phyloP scores from a whole-genome alignment of 768 basidiomycete genomes.

The Psilocybe subaeruginosa region DNA sequence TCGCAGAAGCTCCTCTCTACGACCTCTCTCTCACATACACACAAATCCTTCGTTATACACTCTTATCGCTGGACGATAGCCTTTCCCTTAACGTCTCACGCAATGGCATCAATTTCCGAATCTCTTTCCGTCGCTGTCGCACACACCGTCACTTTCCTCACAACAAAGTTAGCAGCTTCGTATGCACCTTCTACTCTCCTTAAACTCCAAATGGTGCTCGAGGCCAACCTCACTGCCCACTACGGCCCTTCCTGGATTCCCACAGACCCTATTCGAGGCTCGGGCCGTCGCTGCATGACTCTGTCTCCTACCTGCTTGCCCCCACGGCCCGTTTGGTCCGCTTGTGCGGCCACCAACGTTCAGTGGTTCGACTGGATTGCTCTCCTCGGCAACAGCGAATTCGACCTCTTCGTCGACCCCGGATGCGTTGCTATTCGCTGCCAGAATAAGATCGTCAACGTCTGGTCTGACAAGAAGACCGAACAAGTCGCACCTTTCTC shows the following conservation, averaged over 20 bases:
- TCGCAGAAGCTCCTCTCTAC: slow-evolving; percentile 26
- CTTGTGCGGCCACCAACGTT: slow-evolving; percentile 68
- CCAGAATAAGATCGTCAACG: slow-evolving; percentile 51
- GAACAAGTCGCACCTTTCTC: slow-evolving; percentile 23
- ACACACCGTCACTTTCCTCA: slow-evolving; percentile 76
- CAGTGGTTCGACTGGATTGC: slow-evolving; percentile 85
- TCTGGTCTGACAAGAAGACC: slow-evolving; percentile 67
- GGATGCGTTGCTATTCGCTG: slow-evolving; percentile 74
- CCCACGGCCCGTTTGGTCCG: slow-evolving; percentile 70
- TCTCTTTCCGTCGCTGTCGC: slow-evolving; percentile 70
- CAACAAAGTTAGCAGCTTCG: slow-evolving; percentile 57
- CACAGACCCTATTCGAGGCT: slow-evolving; percentile 65
- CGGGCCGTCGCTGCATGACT: slow-evolving; percentile 74
- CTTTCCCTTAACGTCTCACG: slow-evolving; percentile 24
- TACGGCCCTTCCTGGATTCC: slow-evolving; percentile 71
- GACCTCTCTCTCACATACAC: slow-evolving; percentile 29
- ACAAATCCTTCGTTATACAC: slow-evolving; percentile 24
- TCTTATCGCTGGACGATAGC: slow-evolving; percentile 69
- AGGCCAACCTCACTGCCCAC: slow-evolving; percentile 72
- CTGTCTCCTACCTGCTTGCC: slow-evolving; percentile 72
- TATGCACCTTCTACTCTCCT: slow-evolving; percentile 65
- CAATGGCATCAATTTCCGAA: slow-evolving; percentile 46
- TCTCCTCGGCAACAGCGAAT: slow-evolving; percentile 67
- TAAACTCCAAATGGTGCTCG: slow-evolving; percentile 72
- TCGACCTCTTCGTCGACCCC: slow-evolving; percentile 83